Base-by-base conservation (phyloP, 2,329 filamentous ascomycete species). In the Cercospora janseana region DNA sequence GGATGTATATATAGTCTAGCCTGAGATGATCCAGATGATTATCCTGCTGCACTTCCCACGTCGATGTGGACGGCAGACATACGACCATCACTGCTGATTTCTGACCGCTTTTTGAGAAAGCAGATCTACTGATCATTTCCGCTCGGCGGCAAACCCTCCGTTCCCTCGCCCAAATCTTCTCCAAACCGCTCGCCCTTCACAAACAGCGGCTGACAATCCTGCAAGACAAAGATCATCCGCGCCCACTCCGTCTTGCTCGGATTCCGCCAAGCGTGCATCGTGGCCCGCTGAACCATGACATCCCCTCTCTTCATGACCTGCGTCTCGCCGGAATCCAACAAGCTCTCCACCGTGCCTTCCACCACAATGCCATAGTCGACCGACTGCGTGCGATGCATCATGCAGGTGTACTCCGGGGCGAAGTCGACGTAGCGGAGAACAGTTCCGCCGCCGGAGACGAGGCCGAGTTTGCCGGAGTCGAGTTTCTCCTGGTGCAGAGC, bases 371-470 rank as follows among this genome's bases (percentile, higher is more conserved):
- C 67, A 41, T 69, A 69, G 38, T 70, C 68, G 3, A 69, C 56
- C 4, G 53, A 59, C 49, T 67, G 65, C 7, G 68, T 70, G 8
- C 67, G 60, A 44, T 70, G 67, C 66, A 68, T 69, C 59, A 67
- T 65, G 51, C 63, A 66, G 3, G 49, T 55, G 47, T 66, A 68
- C 1, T 56, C 57, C 0, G 67, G 67, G 3, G 64, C 63, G 43
- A 69, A 66, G 52, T 70, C 67, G 7, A 69, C 66, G 20, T 65
- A 67, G 4, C 74, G 70, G 31, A 75, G 67, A 10, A 77, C 74
- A 4, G 75, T 75, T 10, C 76, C 76, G 18, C 70, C 70, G 2
- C 75, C 72, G 16, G 78, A 69, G 9, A 74, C 72, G 3, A 82
- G 69, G 1, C 78, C 78, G 0, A 79, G 76, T 1, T 74, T 69